Conservation (phyloP, 1,139 yeast species). For the Torulaspora globosa region DNA sequence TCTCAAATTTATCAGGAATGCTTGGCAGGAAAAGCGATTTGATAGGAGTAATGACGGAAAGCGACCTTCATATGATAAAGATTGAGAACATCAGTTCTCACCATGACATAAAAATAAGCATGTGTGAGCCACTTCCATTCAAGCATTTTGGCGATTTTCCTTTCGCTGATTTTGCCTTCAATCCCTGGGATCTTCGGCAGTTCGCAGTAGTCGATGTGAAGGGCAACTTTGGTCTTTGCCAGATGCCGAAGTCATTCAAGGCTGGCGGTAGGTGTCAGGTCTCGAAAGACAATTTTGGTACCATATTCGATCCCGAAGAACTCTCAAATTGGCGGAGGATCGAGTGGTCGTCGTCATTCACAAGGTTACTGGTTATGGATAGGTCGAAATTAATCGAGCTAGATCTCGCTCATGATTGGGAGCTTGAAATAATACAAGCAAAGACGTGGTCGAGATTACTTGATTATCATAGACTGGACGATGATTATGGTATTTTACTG, state of each 20-base stretch:
- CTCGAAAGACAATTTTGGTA: slow-evolving; percentile 21
- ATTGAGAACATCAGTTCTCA: slow-evolving; percentile 20
- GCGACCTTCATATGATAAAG: slow-evolving; percentile 23
- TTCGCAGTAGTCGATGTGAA: slow-evolving; percentile 48
- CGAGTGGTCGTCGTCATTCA: slow-evolving; percentile 42
- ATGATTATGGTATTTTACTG: slow-evolving; percentile 43
- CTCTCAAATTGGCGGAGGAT: slow-evolving; percentile 55
- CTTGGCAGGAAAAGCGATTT: slow-evolving; percentile 27
- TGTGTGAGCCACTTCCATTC: slow-evolving; percentile 24
- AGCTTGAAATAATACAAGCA: slow-evolving; percentile 45
- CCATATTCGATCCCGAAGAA: slow-evolving; percentile 46
- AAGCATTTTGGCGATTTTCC: slow-evolving; percentile 34
- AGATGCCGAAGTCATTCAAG: slow-evolving; percentile 27
- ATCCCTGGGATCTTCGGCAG: slow-evolving; percentile 40
- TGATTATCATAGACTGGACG: slow-evolving; percentile 41
- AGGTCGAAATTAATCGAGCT: slow-evolving; percentile 45
- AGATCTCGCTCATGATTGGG: slow-evolving; percentile 30
- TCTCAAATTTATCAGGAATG: slow-evolving; percentile 24
- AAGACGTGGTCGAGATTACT: slow-evolving; percentile 55
- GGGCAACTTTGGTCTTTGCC: slow-evolving; percentile 50
- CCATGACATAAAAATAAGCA: slow-evolving; percentile 14
- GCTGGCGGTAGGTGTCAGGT: slow-evolving; percentile 13
- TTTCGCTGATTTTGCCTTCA: slow-evolving; percentile 47
- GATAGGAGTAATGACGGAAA: slow-evolving; percentile 31
- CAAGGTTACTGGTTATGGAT: slow-evolving; percentile 42